Conservation (phyloP, 2,329 filamentous ascomycete species). For the Aspergillus fumigatus region DNA sequence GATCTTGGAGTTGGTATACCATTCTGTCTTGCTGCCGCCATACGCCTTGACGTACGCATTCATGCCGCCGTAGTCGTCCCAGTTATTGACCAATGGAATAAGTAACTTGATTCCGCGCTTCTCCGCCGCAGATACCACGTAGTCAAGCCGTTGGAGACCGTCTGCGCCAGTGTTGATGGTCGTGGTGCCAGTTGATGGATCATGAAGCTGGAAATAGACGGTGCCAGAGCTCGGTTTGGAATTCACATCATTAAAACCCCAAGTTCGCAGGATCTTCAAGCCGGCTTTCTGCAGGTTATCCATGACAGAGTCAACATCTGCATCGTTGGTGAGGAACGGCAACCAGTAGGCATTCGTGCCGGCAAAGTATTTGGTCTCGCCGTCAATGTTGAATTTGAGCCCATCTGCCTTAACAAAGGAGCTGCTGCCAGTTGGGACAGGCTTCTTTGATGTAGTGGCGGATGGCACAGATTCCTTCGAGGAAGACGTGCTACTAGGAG, state of each 20-base stretch:
- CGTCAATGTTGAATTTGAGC: constrained; percentile 33
- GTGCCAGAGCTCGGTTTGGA: constrained; percentile 35
- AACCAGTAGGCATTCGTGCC: constrained; percentile 51
- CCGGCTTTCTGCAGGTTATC: constrained; percentile 29
- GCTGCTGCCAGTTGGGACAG: background rate
- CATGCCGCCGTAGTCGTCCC: constrained; percentile 64
- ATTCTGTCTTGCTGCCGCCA: constrained; percentile 48
- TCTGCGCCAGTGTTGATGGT: constrained; percentile 60
- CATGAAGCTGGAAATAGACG: constrained; percentile 41
- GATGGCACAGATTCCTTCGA: too few species aligned
- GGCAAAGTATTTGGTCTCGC: constrained; percentile 38
- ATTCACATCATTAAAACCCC: constrained; percentile 50
- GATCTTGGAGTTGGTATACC: constrained; percentile 52
- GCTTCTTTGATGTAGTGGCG: too few species aligned
- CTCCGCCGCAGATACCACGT: constrained; percentile 58
- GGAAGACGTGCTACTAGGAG: too few species aligned
- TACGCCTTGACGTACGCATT: constrained; percentile 53
- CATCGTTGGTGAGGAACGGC: constrained; percentile 43
- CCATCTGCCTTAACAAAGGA: constrained; percentile 14
- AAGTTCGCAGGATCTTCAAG: constrained; percentile 47
- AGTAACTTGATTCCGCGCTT: constrained; percentile 58
- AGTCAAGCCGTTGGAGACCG: constrained; percentile 61
- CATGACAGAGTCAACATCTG: constrained; percentile 43
- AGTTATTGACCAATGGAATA: constrained; percentile 57
- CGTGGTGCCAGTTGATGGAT: constrained; percentile 15